Base-by-base conservation (phyloP, 176 grass and related monocot species). In the Eleusine coracana region DNA sequence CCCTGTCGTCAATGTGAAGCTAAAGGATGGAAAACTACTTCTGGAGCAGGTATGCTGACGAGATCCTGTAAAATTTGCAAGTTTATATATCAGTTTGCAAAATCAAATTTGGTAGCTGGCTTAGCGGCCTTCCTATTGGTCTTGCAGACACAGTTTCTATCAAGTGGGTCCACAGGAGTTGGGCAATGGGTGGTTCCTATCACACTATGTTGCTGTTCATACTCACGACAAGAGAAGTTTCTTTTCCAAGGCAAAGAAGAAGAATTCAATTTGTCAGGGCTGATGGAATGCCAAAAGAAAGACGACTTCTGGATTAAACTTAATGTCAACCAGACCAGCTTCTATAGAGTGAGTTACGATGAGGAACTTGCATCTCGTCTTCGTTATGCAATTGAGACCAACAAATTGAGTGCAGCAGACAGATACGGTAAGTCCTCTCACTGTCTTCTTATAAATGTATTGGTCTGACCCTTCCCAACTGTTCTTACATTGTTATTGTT, bases 301-400 rank as follows among this genome's bases (percentile, higher is more conserved):
- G 81, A 71, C 1, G 29, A 48, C 59, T 84, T 89, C 68, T 98
- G 95, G 95, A 84, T 98, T 59, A 98, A 98, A 87, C 76, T 98
- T 87, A 98, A 98, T 82, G 87, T 87, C 15, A 79, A 98, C 50
- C 92, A 98, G 92, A 86, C 92, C 41, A 89, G 95, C 50, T 98
- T 98, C 84, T 98, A 95, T 74, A 88, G 92, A 84, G 92, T 98
- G 82, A 92, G 86, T 76, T 98, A 92, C 70, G 95, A 98, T 10
- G 55, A 84, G 46, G 90, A 98, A 87, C 90, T 98, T 86, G 86
- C 92, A 73, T 81, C 84, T 64, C 82, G 64, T 74, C 88, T 98
- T 81, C 85, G 83, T 73, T 61, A 84, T 82, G 92, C 92, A 72
- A 91, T 98, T 80, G 84, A 91, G 80, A 70, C 84, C 63, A 95